These are phyloP conservation scores for Salicornia ramosissima DNA, from an alignment of 148 eudicot species.

Conservation along the genomic window DNA sequence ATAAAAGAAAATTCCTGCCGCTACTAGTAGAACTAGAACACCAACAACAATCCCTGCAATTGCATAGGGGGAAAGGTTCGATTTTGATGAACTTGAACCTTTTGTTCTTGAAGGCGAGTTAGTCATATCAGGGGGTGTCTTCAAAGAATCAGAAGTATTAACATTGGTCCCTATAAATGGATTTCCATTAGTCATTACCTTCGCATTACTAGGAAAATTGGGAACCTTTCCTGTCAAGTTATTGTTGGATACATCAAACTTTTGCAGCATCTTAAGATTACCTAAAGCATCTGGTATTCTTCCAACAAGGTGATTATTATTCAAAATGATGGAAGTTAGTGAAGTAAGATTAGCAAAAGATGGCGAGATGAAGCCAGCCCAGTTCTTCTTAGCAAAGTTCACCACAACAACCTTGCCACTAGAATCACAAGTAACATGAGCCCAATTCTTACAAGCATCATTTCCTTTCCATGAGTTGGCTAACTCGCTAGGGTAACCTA, in stretches of 20 bases:
- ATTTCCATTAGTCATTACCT: conserved; percentile 25
- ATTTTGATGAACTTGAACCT: not conserved
- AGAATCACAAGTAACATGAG: conserved; percentile 35
- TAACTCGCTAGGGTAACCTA: conserved; percentile 31
- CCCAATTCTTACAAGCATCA: conserved; percentile 37
- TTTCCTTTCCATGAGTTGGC: conserved; percentile 37
- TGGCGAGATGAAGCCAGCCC: conserved; percentile 37
- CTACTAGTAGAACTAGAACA: conserved; percentile 18
- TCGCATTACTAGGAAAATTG: conserved; percentile 15
- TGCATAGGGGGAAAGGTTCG: not conserved
- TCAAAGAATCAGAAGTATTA: conserved; percentile 19
- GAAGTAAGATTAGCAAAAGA: conserved; percentile 38
- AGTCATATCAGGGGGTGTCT: conserved; percentile 18
- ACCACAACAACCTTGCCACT: conserved; percentile 23
- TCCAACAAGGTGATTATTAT: conserved; percentile 31
- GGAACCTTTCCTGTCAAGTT: conserved; percentile 39
- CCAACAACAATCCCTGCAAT: conserved; percentile 16
- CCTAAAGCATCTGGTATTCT: conserved; percentile 26
- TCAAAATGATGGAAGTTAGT: conserved; percentile 31
- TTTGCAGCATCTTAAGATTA: conserved; percentile 19
- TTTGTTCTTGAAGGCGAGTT: conserved; percentile 15
- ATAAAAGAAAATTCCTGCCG: conserved; percentile 15
- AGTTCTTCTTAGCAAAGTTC: conserved; percentile 31
- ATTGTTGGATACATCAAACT: conserved; percentile 38
- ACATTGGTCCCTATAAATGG: conserved; percentile 33